phyloP scores from a whole-genome alignment of 192 early-diverging fungal genomes.

The Umbelopsis vinacea region DNA sequence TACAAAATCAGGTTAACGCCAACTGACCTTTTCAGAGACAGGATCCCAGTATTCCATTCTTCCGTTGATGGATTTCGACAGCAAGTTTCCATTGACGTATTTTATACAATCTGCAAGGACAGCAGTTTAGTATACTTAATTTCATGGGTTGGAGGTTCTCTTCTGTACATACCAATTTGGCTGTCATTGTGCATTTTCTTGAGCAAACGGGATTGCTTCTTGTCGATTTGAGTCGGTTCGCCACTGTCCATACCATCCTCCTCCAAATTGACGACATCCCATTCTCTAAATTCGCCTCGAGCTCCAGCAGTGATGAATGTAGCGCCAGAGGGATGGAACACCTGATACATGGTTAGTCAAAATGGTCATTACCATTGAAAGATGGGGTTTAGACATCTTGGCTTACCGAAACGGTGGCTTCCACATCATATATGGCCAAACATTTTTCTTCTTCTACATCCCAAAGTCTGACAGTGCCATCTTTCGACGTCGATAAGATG shows the following conservation, averaged over 20 bases:
- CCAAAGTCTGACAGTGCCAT: conserved; percentile 82
- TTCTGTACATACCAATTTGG: background rate
- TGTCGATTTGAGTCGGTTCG: conserved; percentile 34
- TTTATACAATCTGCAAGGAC: conserved; percentile 67
- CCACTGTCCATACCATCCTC: conserved; percentile 21
- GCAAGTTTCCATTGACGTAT: conserved; percentile 65
- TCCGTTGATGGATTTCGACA: conserved; percentile 77
- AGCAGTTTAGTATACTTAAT: background rate
- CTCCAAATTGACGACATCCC: conserved; percentile 52
- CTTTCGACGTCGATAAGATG: conserved; percentile 71
- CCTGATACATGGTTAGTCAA: conserved; percentile 36
- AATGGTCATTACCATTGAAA: background rate
- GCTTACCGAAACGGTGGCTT: conserved; percentile 62
- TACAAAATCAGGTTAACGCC: background rate
- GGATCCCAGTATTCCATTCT: conserved; percentile 80
- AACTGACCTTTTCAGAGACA: conserved; percentile 40
- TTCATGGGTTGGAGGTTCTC: background rate
- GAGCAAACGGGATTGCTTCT: conserved; percentile 31
- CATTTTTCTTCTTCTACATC: conserved; percentile 66
- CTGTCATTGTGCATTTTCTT: conserved; percentile 44
- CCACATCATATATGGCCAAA: conserved; percentile 62
- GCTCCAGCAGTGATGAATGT: conserved; percentile 58
- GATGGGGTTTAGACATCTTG: background rate
- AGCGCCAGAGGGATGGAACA: conserved; percentile 67
- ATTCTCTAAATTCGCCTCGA: conserved; percentile 55